phyloP scores from a whole-genome alignment of 169 alveolate species.

The Eimeria brunetti region DNA sequence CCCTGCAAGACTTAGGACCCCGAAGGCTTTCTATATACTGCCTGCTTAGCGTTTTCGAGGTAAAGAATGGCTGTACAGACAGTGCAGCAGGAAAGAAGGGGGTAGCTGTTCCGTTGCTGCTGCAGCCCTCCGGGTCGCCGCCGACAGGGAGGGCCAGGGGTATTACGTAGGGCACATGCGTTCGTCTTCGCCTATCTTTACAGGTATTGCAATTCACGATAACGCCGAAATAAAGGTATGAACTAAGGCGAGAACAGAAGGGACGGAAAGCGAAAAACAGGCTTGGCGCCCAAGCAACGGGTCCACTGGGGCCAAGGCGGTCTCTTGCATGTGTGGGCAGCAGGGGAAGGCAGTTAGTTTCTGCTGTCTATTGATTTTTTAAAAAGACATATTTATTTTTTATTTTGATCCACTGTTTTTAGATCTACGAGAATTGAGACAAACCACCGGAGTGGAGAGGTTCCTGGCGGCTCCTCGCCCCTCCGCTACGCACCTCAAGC shows the following conservation, averaged over 20 bases:
- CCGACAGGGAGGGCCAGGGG: conserved; percentile 7
- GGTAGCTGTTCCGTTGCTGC: background rate
- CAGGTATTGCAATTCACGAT: background rate
- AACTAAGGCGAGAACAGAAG: background rate
- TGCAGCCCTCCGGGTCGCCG: background rate
- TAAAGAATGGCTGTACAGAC: background rate
- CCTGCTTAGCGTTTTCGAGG: background rate
- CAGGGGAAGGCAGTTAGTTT: background rate
- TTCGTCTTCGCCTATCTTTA: background rate
- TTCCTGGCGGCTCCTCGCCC: background rate
- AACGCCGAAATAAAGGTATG: background rate
- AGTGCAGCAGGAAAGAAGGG: background rate
- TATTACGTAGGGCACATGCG: background rate
- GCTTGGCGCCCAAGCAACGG: background rate
- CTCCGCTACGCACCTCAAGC: background rate
- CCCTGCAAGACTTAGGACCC: background rate
- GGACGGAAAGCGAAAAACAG: background rate
- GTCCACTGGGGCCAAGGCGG: conserved; percentile 28
- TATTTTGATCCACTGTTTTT: background rate
- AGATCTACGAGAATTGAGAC: background rate
- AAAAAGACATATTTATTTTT: background rate
- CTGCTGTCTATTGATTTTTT: background rate
- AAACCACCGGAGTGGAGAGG: background rate
- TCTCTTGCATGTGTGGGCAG: background rate
- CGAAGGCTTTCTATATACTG: background rate